Evolutionary conservation across 192 early-diverging fungal species (phyloP).

Genomic region (Backusella westeae): DNA sequence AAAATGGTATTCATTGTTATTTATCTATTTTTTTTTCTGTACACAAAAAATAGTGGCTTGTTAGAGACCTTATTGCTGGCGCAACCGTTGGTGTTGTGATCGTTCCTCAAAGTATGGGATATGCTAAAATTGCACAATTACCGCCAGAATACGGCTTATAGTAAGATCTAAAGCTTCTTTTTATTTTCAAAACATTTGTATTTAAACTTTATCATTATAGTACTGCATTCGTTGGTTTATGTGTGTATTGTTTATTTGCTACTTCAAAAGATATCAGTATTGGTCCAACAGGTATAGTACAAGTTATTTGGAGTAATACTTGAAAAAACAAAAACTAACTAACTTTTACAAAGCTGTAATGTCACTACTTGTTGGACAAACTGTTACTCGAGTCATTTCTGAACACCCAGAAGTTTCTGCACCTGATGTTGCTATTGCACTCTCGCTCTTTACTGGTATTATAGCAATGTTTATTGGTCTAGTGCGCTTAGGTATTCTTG

Average conservation of each 20-base stretch:
- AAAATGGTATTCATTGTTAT: background rate
- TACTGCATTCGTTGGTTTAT: constrained; percentile 62
- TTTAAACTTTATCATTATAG: constrained; percentile 8
- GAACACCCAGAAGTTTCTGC: constrained; percentile 18
- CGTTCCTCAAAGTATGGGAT: constrained; percentile 73
- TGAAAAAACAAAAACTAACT: background rate
- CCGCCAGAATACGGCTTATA: constrained; percentile 76
- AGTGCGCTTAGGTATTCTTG: constrained; percentile 81
- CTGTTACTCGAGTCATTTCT: constrained; percentile 41
- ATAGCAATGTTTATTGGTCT: constrained; percentile 74
- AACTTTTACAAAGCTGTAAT: constrained; percentile 56
- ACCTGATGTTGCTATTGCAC: constrained; percentile 57
- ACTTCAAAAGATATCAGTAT: constrained; percentile 79
- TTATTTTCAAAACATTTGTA: background rate
- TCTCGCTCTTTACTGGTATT: constrained; percentile 78
- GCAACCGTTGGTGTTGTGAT: constrained; percentile 75
- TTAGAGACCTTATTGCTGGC: constrained; percentile 65
- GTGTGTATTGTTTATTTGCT: constrained; percentile 63
- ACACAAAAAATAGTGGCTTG: constrained; percentile 36
- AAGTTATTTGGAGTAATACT: background rate
- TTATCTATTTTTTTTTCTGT: background rate
- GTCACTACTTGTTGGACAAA: constrained; percentile 75
- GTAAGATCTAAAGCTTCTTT: constrained; percentile 24
- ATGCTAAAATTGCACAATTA: constrained; percentile 71
- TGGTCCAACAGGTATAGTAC: constrained; percentile 46